These are phyloP conservation scores for Aspergillus tubingensis DNA, from an alignment of 2,329 filamentous ascomycete genomes.

Conservation along the genomic window DNA sequence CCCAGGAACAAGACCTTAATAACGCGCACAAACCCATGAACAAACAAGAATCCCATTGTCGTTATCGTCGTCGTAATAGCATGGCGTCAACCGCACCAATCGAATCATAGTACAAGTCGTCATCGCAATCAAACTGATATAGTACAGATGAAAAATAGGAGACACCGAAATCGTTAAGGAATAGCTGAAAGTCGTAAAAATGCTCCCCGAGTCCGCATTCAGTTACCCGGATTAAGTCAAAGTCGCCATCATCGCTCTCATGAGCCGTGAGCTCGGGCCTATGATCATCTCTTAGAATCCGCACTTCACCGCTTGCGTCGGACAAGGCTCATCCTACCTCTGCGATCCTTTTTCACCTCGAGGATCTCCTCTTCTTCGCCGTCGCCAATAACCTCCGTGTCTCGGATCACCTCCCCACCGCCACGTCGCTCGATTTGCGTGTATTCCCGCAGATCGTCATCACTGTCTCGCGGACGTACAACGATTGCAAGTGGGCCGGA, in stretches of 20 bases:
- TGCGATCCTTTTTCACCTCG: conserved; percentile 80
- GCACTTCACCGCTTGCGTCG: conserved; percentile 20
- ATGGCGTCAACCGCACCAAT: not conserved
- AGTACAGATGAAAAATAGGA: conserved; percentile 3
- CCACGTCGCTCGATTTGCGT: conserved; percentile 61
- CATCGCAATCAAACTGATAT: conserved; percentile 7
- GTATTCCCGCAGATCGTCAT: conserved; percentile 70
- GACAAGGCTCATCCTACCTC: conserved; percentile 76
- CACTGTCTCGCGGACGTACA: conserved; percentile 50
- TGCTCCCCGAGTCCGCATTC: not conserved
- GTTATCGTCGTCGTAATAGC: not conserved
- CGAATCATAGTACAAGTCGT: not conserved
- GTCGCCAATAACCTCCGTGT: conserved; percentile 37
- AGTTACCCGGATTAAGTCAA: conserved; percentile 56
- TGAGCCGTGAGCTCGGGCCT: conserved; percentile 65
- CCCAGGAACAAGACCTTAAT: conserved; percentile 6
- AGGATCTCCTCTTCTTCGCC: conserved; percentile 54
- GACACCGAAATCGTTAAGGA: conserved; percentile 10
- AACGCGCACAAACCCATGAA: conserved; percentile 2
- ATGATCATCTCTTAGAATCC: conserved; percentile 22
- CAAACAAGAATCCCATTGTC: conserved; percentile 5
- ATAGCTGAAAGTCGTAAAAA: conserved; percentile 5
- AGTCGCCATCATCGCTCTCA: conserved; percentile 71
- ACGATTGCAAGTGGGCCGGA: conserved; percentile 54
- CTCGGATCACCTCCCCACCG: conserved; percentile 36